Base-by-base conservation (phyloP, 768 basidiomycete genomes). In the Phlebiopsis gigantea region DNA sequence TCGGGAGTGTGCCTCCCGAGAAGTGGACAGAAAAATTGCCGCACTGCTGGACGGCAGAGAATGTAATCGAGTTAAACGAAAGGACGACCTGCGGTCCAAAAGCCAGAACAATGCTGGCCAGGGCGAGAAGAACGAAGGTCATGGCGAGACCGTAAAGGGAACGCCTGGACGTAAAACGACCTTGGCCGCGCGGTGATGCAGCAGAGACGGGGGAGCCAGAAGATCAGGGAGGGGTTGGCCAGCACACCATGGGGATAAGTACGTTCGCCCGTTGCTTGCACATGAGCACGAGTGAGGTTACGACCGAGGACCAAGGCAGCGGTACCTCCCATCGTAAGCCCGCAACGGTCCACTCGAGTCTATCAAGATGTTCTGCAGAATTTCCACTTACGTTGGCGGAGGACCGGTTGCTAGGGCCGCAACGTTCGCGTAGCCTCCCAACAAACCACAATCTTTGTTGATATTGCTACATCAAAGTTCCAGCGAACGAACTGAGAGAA, bases 41-140 rank as follows among this genome's bases (percentile, higher is more conserved):
- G 69, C 84, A 85, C 66, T 86, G 81, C 55, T 72, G 64, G 59
- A 81, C 77, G 26, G 68, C 53, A 21, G 80, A 77, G 56, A 71
- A 73, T 5, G 63, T 56, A 56, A 72, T 64, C 46, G 63, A 58
- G 14, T 66, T 42, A 57, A 72, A 73, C n/a, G 67, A 63, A 21
- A 65, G 63, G 28, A 61, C 69, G 46, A 63, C 58, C 53, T 55
- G 63, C 49, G 69, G 69, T 41, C 55, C 61, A 14, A 65, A 48
- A 29, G 61, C 63, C 22, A 70, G 59, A 24, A 65, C 44, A 39
- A 43, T 48, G 61, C 51, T 56, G 57, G 60, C 57, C 28, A 58
- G 46, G 46, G 59, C 57, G 34, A 53, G 30, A 47, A 46, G 58
- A 61, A 57, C 54, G 62, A 60, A 62, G 62, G 58, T 58, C 64